Evolutionary conservation across 1,284 basidiomycete genomes (phyloP), one percentile per base, ranked within the genome.

Genomic region (Peniophora sp.): DNA sequence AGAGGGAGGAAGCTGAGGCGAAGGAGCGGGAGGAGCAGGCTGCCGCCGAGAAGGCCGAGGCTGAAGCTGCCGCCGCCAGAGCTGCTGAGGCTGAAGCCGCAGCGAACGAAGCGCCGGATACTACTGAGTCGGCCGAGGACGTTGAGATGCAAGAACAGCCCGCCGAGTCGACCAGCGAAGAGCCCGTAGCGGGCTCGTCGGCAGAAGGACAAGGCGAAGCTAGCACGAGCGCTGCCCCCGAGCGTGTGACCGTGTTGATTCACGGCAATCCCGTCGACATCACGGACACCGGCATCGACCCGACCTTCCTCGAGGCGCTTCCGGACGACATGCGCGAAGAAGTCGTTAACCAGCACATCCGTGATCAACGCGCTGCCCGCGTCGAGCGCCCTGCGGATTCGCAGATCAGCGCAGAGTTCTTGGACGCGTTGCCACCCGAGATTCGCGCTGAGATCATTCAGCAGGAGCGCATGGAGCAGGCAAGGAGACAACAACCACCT

Each of bases 241-340:
- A 81, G 50, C 75, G 94, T 37, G 75, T 95, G 12, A 91, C 88
- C 1, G 88, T 98, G 61, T 78, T 79, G 66, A 91, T 99, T 52
- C 88, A 95, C 64, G 97, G 96, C 47, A 88, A 83, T 55, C 78
- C 85, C n/a, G 91, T 99, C 24, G 97, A 99, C 64, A 99, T 99
- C 62, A 99, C 97, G 9, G 94, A 98, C 61, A 96, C 94, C 14
- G 97, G 97, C 8, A 98, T 99, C 62, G 97, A 99, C 64, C 93
- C 95, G 1, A 95, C 92, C 9, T 99, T 99, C 79, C 73, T 99
- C 50, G 94, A 98, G 68, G 97, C 97, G 17, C 72, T 99, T 23
- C 97, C 97, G 0, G 97, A 99, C 64, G 96, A 99, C 58, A 97
- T 99, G 88, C 84, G 97, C 46, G 96, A 97, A 64, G 97, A 99